Conservation (phyloP, 169 alveolate genomes). For the Toxoplasma gondii region DNA sequence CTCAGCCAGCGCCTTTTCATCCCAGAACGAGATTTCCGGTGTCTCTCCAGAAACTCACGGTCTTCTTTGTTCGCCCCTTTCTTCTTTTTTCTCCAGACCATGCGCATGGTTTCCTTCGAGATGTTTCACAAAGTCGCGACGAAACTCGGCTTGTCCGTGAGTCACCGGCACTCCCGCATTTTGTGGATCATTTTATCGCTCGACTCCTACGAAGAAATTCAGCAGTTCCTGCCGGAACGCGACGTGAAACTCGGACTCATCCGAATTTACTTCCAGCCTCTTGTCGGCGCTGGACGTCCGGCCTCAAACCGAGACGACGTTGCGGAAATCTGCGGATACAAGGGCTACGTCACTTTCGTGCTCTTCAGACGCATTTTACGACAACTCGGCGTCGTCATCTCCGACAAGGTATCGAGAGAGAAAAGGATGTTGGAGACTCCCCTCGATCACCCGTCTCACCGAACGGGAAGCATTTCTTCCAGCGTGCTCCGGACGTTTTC, state of each 20-base stretch:
- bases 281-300: slow-evolving; percentile 45
- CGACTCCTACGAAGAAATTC: slow-evolving; percentile 52
- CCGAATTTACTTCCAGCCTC: slow-evolving; percentile 61
- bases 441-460: too few relatives aligned
- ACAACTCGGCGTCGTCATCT: slow-evolving; percentile 50
- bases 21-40: too few relatives aligned
- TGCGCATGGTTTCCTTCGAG: slow-evolving; percentile 67
- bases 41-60: background rate
- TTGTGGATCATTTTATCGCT: slow-evolving; percentile 60
- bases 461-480: too few relatives aligned
- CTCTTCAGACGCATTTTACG: slow-evolving; percentile 54
- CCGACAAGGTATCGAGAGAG: slow-evolving; percentile 35
- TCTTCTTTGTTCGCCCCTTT: background rate
- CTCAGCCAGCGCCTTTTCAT: too few relatives aligned
- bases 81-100: slow-evolving; percentile 38
- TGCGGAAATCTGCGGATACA: slow-evolving; percentile 26
- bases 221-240: slow-evolving; percentile 63
- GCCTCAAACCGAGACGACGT: slow-evolving; percentile 48
- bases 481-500: too few relatives aligned
- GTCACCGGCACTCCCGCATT: slow-evolving; percentile 66
- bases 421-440: too few relatives aligned
- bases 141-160: slow-evolving; percentile 66
- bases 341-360: slow-evolving; percentile 57
- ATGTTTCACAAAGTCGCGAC: slow-evolving; percentile 65
- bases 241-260: slow-evolving; percentile 63